Percentiles rank a stretch among this genome's conserved stretches.
These are phyloP conservation scores for Termitomyces sp. DNA, from an alignment of 768 basidiomycete genomes.

Conservation along the genomic window DNA sequence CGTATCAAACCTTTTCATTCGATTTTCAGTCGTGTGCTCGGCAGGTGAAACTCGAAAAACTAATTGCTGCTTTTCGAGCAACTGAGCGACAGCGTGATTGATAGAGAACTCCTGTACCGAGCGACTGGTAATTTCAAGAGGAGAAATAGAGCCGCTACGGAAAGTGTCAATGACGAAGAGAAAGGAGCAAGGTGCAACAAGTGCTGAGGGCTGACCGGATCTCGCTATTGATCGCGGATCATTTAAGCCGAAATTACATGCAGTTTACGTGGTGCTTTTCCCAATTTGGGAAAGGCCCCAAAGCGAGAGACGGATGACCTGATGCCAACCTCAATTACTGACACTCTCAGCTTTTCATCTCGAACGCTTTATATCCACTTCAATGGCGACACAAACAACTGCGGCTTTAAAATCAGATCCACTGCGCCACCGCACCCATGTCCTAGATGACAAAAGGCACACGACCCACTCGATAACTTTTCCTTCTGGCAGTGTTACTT, in stretches of 20 bases:
- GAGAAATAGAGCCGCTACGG: not conserved
- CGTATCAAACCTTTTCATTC: not conserved
- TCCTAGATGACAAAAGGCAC: conserved; percentile 16
- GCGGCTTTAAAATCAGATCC: not conserved
- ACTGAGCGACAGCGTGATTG: not conserved
- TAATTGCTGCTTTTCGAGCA: not conserved
- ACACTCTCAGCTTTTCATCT: not conserved
- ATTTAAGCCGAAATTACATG: not conserved
- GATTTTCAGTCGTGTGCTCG: not conserved
- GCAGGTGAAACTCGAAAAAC: too few species aligned
- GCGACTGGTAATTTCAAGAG: not conserved
- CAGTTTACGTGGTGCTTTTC: not conserved
- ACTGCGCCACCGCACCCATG: conserved; percentile 21
- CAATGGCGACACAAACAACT: conserved; percentile 6
- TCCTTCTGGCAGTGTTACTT: conserved; percentile 11
- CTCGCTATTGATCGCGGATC: not conserved
- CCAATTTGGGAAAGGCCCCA: not conserved
- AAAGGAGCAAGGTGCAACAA: not conserved
- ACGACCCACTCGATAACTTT: conserved; percentile 7
- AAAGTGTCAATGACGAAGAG: not conserved
- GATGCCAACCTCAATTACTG: too few species aligned
- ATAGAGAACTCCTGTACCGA: not conserved
- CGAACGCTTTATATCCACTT: not conserved
- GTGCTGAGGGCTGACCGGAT: not conserved
- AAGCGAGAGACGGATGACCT: not conserved